Evolutionary conservation across 1,284 basidiomycete genomes (phyloP), one percentile per base, ranked within the genome.

Genomic region (Moesziomyces parantarcticus): DNA sequence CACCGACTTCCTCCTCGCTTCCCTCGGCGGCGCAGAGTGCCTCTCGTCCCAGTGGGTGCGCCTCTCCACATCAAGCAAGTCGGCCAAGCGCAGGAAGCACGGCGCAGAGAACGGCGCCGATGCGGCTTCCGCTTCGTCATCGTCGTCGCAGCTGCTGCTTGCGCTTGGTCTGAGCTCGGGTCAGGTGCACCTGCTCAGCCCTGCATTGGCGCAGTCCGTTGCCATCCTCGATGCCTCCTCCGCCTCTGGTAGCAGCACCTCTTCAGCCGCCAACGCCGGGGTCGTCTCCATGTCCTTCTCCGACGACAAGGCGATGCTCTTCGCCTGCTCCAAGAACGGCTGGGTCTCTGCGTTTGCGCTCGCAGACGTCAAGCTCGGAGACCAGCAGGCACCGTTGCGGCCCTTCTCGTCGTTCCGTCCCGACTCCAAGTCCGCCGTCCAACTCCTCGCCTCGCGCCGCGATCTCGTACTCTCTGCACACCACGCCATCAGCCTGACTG

Each of bases 1-100:
- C 32, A 89, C 89, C 36, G 86, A 82, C 59, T 80, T 75, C 43
- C 62, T 80, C 23, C 64, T 82, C 14, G 66, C 64, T 1, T 72
- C 69, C 21, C 47, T 66, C 11, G 62, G 63, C 21, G 59, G 59
- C 47, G 73, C 73, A 6, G 55, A 58, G 51, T 75, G 73, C 39
- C 59, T 64, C 25, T 60, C 73, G 13, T 50, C 66, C 44, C 58
- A 55, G 11, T 77, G 76, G 76, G 60, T 61, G 13, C 63, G 68
- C 14, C 43, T 68, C 45, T 69, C 65, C 1, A 51, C 71, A 34
- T 29, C 41, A 5, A 49, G 50, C 49, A 62, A 67, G 34, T 68
- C 71, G 29, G 52, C 75, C 1, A 75, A 69, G 61, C 66, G 77
- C 50, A 75, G 74, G 56, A 78, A 77, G 56, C 65, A 66, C 29